Percentiles rank a stretch among this genome's conserved stretches.
phyloP scores from a whole-genome alignment of 495 filamentous ascomycete genomes.

The Penicillium nucicola region DNA sequence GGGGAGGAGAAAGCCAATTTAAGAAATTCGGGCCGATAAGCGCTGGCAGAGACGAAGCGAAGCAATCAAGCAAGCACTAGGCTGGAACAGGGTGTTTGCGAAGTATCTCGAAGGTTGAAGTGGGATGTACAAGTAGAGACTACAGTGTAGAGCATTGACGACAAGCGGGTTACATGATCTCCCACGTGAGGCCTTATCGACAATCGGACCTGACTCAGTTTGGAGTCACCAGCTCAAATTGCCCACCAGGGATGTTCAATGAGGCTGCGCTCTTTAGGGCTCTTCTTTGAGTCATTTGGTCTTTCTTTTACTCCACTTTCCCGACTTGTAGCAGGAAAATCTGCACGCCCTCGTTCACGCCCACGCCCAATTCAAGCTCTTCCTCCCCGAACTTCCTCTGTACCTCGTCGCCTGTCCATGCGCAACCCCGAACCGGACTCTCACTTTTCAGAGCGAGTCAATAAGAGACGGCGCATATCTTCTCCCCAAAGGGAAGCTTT shows the following conservation, averaged over 20 bases:
- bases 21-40: conserved; percentile 17
- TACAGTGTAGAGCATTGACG: conserved; percentile 15
- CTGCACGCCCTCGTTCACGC: conserved; percentile 4
- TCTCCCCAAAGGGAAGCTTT: conserved; percentile 10
- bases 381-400: conserved; percentile 6
- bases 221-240: neutral
- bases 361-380: conserved; percentile 7
- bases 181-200: conserved; percentile 29
- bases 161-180: conserved; percentile 1
- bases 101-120: neutral
- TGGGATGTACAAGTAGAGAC: conserved; percentile 8
- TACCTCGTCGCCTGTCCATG: conserved; percentile 26
- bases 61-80: neutral
- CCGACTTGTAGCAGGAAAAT: conserved; percentile 11
- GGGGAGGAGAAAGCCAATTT: conserved; percentile 26
- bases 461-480: conserved; percentile 36
- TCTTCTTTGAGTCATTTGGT: conserved; percentile 18
- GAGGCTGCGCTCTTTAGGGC: conserved; percentile 13
- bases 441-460: conserved; percentile 21
- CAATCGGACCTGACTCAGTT: conserved; percentile 18
- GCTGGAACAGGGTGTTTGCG: neutral
- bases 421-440: conserved; percentile 18
- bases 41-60: neutral
- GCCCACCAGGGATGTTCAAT: conserved; percentile 16
- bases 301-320: conserved; percentile 13